These are phyloP conservation scores for Nicotiana noctiflora DNA, from an alignment of 257 asterid species.

Conservation along the genomic window DNA sequence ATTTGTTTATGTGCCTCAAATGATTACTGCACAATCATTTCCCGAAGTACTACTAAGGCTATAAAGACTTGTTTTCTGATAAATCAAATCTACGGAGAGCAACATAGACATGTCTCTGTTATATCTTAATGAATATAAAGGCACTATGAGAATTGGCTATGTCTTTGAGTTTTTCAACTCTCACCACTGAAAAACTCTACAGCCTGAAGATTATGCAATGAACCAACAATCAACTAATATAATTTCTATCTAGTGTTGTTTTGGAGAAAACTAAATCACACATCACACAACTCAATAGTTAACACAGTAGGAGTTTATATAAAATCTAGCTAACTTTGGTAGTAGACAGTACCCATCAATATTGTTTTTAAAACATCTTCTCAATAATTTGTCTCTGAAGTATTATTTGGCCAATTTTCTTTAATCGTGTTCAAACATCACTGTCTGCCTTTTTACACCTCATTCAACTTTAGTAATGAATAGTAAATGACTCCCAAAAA, in stretches of 20 bases:
- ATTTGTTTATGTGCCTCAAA: too few relatives aligned
- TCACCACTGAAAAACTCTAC: not conserved
- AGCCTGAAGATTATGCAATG: not conserved
- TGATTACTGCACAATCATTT: not conserved
- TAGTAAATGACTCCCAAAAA: too few relatives aligned
- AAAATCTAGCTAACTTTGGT: not conserved
- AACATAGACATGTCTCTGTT: not conserved
- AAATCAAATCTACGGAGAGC: not conserved
- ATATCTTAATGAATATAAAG: too few relatives aligned
- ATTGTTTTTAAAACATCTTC: not conserved
- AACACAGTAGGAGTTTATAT: not conserved
- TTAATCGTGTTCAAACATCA: too few relatives aligned
- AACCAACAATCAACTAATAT: not conserved
- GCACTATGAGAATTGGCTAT: not conserved
- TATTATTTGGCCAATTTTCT: too few relatives aligned
- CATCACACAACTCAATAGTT: not conserved
- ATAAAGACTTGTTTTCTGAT: too few relatives aligned
- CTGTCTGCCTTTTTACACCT: too few relatives aligned
- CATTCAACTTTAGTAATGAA: too few relatives aligned
- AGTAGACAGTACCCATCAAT: not conserved
- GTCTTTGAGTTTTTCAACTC: not conserved
- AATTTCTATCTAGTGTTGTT: not conserved
- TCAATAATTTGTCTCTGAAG: not conserved
- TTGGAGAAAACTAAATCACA: conserved; percentile 1
- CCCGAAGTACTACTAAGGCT: not conserved